These are phyloP conservation scores for Xylariaceae sp. DNA, from an alignment of 2,329 filamentous ascomycete species.

Conservation along the genomic window DNA sequence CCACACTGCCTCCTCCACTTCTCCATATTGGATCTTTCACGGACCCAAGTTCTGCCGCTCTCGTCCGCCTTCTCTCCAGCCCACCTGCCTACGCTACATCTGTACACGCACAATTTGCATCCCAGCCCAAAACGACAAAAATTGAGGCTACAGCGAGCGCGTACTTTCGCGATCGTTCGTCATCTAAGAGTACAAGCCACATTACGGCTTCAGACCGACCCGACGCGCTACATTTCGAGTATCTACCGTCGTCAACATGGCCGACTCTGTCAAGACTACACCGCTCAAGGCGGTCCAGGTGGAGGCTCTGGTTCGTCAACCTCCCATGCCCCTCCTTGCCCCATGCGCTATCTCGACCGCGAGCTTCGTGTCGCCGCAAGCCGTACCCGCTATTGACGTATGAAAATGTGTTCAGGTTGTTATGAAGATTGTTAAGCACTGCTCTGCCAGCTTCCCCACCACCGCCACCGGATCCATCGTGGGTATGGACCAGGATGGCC, in stretches of 20 bases:
- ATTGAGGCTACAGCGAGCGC: conserved; percentile 21
- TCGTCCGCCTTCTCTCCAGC: conserved; percentile 18
- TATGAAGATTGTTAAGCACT: conserved; percentile 98
- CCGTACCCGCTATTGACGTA: conserved; percentile 16
- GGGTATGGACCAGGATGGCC: conserved; percentile 79
- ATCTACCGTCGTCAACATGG: conserved; percentile 42
- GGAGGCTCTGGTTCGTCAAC: conserved; percentile 74
- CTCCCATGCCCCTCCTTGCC: conserved; percentile 30
- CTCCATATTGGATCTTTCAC: background rate
- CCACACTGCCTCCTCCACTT: background rate
- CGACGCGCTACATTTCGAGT: background rate
- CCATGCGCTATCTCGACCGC: conserved; percentile 17
- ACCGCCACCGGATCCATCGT: conserved; percentile 85
- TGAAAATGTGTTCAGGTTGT: conserved; percentile 59
- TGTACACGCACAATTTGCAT: conserved; percentile 29
- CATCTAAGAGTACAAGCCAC: conserved; percentile 11
- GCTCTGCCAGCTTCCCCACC: conserved; percentile 80
- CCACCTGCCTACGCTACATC: conserved; percentile 7
- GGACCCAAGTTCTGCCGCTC: conserved; percentile 19
- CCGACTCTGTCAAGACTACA: conserved; percentile 57
- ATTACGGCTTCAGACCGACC: conserved; percentile 5
- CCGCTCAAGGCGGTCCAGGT: conserved; percentile 86
- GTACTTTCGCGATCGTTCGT: conserved; percentile 17
- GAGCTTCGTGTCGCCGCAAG: background rate
- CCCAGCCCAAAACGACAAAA: conserved; percentile 29